Conservation (phyloP, 2,329 filamentous ascomycete species). For the Hirsutella thompsonii region DNA sequence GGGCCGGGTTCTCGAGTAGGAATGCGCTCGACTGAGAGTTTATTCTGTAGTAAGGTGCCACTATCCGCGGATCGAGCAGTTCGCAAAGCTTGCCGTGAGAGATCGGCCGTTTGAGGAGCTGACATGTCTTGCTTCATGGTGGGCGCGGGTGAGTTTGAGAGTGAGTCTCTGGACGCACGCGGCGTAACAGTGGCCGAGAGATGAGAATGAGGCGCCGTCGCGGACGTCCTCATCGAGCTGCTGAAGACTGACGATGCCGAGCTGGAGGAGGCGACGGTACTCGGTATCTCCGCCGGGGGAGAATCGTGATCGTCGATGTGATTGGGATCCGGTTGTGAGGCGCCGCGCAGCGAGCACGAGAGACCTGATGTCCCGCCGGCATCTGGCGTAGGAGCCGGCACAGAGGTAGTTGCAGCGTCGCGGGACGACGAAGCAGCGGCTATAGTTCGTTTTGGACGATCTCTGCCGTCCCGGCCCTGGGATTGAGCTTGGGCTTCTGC, state of each 20-base stretch:
- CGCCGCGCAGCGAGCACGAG: conserved; percentile 13
- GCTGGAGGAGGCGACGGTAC: conserved; percentile 59
- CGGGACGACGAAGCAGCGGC: conserved; percentile 10
- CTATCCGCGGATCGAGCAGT: conserved; percentile 14
- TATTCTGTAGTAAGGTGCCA: conserved; percentile 22
- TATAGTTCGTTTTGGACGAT: conserved; percentile 14
- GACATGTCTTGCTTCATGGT: conserved; percentile 42
- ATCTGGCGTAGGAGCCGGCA: conserved; percentile 9
- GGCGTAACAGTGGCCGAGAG: conserved; percentile 21
- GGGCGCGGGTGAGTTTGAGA: conserved; percentile 32
- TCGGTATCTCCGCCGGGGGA: conserved; percentile 51
- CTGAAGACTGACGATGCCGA: conserved; percentile 62
- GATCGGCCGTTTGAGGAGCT: conserved; percentile 33
- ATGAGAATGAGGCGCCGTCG: conserved; percentile 28
- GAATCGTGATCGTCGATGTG: conserved; percentile 49
- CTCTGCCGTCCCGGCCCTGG: conserved; percentile 22
- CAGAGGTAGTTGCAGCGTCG: conserved; percentile 4
- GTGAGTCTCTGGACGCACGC: conserved; percentile 29
- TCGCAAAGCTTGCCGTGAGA: conserved; percentile 14
- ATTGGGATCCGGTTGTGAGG: conserved; percentile 6
- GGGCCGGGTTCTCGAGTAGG: conserved; percentile 44
- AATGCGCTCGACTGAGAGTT: conserved; percentile 25
- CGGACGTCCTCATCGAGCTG: conserved; percentile 26
- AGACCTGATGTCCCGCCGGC: conserved; percentile 12
- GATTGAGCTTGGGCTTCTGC: conserved; percentile 19